Conservation (phyloP, 2,329 filamentous ascomycete species). For the Aureobasidium sp. region DNA sequence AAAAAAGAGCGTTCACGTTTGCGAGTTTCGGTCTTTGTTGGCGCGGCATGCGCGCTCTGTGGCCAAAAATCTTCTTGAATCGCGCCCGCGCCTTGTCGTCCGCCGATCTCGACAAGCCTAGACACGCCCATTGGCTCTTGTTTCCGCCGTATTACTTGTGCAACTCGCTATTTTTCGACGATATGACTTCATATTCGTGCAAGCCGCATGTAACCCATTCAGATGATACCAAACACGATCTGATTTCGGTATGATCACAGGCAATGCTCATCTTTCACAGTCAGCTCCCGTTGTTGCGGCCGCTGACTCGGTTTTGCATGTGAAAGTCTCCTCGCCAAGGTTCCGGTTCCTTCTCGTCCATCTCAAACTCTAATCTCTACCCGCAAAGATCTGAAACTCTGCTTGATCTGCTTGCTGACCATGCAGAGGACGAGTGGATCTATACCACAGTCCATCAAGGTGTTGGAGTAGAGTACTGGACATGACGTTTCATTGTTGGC, state of each 20-base stretch:
- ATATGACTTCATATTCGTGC: not conserved
- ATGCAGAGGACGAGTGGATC: not conserved
- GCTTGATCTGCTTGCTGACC: not conserved
- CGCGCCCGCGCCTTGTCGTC: not conserved
- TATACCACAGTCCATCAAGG: conserved; percentile 4
- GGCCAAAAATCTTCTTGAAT: conserved; percentile 5
- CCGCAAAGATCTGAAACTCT: conserved; percentile 1
- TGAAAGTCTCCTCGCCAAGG: not conserved
- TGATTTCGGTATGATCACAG: not conserved
- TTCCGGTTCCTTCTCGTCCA: not conserved
- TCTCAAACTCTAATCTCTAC: not conserved
- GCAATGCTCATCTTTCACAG: not conserved
- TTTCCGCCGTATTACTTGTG: not conserved
- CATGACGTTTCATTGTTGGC: not conserved
- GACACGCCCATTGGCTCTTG: not conserved
- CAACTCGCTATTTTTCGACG: not conserved
- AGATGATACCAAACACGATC: not conserved
- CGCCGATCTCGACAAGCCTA: conserved; percentile 7
- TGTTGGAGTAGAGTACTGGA: not conserved
- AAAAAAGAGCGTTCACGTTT: conserved; percentile 11
- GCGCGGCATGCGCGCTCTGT: conserved; percentile 6
- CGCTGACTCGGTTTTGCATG: not conserved
- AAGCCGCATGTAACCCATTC: not conserved
- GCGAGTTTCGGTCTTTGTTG: conserved; percentile 8
- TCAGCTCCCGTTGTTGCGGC: not conserved